Evolutionary conservation across 192 early-diverging fungal species (phyloP), one percentile per base, ranked within the genome.

Genomic region (Backusella luteola): DNA sequence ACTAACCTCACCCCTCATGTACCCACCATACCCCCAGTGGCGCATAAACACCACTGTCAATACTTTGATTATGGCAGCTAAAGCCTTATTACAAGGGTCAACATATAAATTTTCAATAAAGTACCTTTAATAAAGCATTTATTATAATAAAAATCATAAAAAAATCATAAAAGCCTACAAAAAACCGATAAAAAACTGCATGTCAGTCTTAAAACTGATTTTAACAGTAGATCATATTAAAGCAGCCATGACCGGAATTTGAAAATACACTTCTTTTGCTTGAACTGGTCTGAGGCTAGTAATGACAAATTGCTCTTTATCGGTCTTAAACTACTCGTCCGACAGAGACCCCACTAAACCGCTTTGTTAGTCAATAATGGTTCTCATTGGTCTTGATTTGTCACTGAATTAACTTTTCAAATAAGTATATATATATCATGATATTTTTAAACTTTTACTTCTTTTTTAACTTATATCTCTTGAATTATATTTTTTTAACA

Each of bases 201-300:
- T 34, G 6, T n/a, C 49, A 36, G 17, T 59, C 11, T 19, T 35
- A 34, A 8, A 46, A 38, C 29, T 52, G 19, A 35, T 32, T 32
- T 23, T 34, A 19, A 73, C 2, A 19, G 42, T 8, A 2, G n/a
- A 29, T 26, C 42, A 7, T 26, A 34, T 23, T 49, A 34, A 12
- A 17, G 11, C 17, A 34, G 34, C 7, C 23, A 44, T 32, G 34
- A 53, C 5, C 56, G 59, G 53, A 23, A 34, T 23, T 75, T 67
- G 17, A 52, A 59, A 53, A 44, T 26, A 66, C 21, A 39, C 19
- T 21, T 63, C 53, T 66, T 56, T 74, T 53, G 34, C 23, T 46
- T 42, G 34, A 34, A 34, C 46, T 77, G 59, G 76, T 77, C 76
- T 77, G 76, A 77, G 76, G 76, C 69, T 77, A 77, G 76, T 77